Evolutionary conservation across 768 basidiomycete genomes (phyloP).

Genomic region (Calvatia gigantea): DNA sequence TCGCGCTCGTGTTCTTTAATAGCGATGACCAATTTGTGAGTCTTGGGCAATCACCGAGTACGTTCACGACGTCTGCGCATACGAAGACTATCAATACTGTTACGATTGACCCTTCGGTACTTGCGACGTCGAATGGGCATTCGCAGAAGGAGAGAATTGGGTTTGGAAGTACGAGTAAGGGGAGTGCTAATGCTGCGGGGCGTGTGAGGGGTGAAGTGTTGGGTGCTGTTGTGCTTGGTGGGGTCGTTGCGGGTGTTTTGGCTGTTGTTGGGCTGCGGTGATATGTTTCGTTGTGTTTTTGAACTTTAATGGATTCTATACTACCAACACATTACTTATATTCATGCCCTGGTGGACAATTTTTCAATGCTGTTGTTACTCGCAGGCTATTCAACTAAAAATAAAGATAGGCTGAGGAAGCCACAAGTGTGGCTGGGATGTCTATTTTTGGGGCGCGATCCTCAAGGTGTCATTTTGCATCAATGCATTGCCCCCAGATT

Average conservation of each 20-base stretch:
- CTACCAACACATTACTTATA: neutral
- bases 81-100: conserved; percentile 54
- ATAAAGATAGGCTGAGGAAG: neutral
- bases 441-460: neutral
- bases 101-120: conserved; percentile 47
- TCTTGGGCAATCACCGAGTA: conserved; percentile 27
- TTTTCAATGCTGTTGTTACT: neutral
- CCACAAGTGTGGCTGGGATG: neutral
- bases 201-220: conserved; percentile 1
- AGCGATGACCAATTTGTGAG: conserved; percentile 13
- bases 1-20: conserved; percentile 72
- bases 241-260: conserved; percentile 2
- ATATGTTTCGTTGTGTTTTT: neutral
- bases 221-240: conserved; percentile 3
- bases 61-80: conserved; percentile 56
- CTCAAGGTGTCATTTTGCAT: neutral
- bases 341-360: neutral
- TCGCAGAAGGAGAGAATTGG: conserved; percentile 21
- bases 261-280: conserved; percentile 7
- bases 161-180: conserved; percentile 24
- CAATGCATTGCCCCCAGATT: too few species aligned
- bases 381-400: neutral
- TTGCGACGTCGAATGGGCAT: conserved; percentile 53
- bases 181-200: conserved; percentile 16
- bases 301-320: neutral